Percentiles rank a stretch among this genome's conserved stretches.
Conservation (phyloP, 129 eudicot species). For the Lactuca saligna region DNA sequence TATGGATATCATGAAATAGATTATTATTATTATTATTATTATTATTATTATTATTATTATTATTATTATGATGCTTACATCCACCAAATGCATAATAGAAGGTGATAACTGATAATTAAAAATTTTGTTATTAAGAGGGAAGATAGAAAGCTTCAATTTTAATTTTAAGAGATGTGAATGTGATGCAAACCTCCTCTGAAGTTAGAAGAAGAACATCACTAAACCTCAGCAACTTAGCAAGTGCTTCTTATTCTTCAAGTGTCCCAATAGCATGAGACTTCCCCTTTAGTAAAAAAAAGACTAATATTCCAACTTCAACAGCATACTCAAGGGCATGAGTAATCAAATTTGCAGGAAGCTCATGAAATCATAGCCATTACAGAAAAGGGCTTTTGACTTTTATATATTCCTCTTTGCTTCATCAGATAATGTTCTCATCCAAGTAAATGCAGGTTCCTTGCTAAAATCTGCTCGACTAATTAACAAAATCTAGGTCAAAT, state of each 20-base stretch:
- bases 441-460: conserved; percentile 87
- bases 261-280: conserved; percentile 71
- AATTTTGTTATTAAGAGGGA: too few species aligned
- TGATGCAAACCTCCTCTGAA: conserved; percentile 81
- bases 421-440: conserved; percentile 67
- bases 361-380: conserved; percentile 98
- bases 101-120: conserved; percentile 27
- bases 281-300: conserved; percentile 92
- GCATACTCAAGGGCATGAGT: conserved; percentile 79
- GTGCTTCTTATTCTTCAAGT: conserved; percentile 72
- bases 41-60: too few species aligned
- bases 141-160: too few species aligned
- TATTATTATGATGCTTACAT: too few species aligned
- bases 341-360: conserved; percentile 68
- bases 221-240: conserved; percentile 62
- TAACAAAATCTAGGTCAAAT: conserved; percentile 23
- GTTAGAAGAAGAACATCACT: conserved; percentile 94
- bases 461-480: conserved; percentile 93
- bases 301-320: conserved; percentile 77
- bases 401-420: conserved; percentile 65
- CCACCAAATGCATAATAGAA: too few species aligned
- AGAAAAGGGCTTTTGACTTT: conserved; percentile 73
- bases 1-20: too few species aligned
- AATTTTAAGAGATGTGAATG: too few species aligned
- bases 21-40: too few species aligned